Evolutionary conservation across 1,139 yeast species (phyloP), one percentile per base, ranked within the genome.

Genomic region (Pichia sp.): DNA sequence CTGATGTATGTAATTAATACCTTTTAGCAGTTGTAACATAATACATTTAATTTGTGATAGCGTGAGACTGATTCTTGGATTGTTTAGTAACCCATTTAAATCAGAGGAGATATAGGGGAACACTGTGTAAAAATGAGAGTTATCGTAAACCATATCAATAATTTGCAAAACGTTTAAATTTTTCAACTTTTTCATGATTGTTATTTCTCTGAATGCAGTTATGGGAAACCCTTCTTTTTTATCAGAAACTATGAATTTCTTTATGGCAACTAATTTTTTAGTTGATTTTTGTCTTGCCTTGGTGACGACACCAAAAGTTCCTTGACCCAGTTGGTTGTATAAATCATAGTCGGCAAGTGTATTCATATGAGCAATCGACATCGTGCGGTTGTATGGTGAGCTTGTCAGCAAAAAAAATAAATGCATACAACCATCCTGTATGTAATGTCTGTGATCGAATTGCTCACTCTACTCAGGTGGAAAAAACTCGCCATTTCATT

Each of bases 91-190:
- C 3, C 98, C 98, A 5, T 95, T 89, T 55, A 94, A 72, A 68
- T 94, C 99, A 27, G 89, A 85, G 18, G 89, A 82, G 92, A 92
- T 89, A 61, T 90, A 94, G 0, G 97, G 96, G 39, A 92, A 79
- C 5, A 92, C 96, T 68, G 95, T 89, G 66, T 83, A 90, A 58
- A 89, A 87, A 40, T 72, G 67, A 1, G 80, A 80, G 15, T 36
- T 38, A n/a, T 82, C 87, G 53, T 85, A 80, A 1, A 90, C 77
- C 83, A 90, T 84, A 57, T 89, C 97, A n/a, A 83, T 63, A 44
- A 92, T 72, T 52, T 82, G 87, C 30, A 94, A 72, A 26, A 92
- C 77, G 63, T 94, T 87, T 30, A 70, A 67, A 61, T 90, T 89
- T 46, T 74, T 68, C 48, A 94, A 69, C 50, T 76, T 74, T 63